Conservation (phyloP, 78 protist species). For the Polysphondylium violaceum region DNA sequence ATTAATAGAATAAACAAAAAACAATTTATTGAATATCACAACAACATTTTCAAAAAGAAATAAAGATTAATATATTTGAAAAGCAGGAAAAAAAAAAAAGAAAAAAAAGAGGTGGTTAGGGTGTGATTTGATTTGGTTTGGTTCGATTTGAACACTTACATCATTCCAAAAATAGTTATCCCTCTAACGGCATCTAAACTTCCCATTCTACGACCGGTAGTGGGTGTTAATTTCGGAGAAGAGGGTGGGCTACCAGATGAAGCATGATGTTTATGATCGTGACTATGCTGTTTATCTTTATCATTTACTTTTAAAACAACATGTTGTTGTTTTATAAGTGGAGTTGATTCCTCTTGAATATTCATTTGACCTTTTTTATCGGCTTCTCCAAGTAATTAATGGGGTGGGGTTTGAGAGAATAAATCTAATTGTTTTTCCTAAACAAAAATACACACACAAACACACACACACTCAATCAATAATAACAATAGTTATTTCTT, state of each 20-base stretch:
- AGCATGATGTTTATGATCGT: neutral
- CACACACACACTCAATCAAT: no score
- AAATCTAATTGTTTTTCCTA: no score
- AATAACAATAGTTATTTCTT: no score
- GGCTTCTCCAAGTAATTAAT: no score
- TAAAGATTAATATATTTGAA: no score
- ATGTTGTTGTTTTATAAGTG: neutral
- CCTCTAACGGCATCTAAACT: constrained; percentile 70
- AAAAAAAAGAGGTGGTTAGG: neutral
- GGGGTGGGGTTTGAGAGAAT: no score
- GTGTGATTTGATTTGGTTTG: neutral
- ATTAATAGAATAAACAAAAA: neutral
- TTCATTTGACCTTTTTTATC: neutral
- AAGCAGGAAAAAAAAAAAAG: no score
- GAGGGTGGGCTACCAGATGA: neutral
- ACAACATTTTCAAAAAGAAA: neutral
- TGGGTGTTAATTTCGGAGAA: neutral
- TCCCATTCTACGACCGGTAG: constrained; percentile 18
- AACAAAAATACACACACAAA: no score
- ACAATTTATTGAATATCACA: neutral
- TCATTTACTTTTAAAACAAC: neutral
- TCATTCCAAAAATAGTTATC: constrained; percentile 68
- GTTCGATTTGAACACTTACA: constrained; percentile 1
- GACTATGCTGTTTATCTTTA: neutral
- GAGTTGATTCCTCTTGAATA: constrained; percentile 26